phyloP scores from a whole-genome alignment of 2,329 filamentous ascomycete species.

The Claviceps fusiformis region DNA sequence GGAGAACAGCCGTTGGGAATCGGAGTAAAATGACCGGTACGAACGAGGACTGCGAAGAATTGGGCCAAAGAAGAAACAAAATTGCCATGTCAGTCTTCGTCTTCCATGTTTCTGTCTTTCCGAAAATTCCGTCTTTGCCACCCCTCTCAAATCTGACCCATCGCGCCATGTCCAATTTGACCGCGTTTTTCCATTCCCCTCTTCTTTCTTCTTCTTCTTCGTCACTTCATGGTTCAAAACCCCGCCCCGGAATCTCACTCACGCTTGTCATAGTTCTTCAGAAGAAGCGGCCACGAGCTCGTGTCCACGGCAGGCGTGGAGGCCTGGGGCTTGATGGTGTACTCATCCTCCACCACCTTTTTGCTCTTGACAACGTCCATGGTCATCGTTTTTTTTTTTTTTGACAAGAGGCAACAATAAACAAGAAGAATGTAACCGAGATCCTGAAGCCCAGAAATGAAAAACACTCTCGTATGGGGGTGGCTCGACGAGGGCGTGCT shows the following conservation, averaged over 20 bases:
- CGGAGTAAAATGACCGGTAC: slow-evolving; percentile 92
- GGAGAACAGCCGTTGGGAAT: slow-evolving; percentile 89
- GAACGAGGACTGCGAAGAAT: slow-evolving; percentile 68
- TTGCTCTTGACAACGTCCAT: slow-evolving; percentile 31
- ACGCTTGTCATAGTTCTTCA: slow-evolving; percentile 94
- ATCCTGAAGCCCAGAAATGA: slow-evolving; percentile 5
- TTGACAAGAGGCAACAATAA: too few relatives aligned
- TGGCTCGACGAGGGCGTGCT: slow-evolving; percentile 9
- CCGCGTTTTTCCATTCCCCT: not conserved
- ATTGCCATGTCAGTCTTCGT: slow-evolving; percentile 4
- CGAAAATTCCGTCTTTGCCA: too few relatives aligned
- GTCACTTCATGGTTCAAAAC: too few relatives aligned
- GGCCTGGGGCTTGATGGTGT: slow-evolving; percentile 85
- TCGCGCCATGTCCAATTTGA: not conserved
- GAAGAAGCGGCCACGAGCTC: slow-evolving; percentile 79
- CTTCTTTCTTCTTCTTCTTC: too few relatives aligned
- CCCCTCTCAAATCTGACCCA: too few relatives aligned
- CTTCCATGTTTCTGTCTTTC: too few relatives aligned
- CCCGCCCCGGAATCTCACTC: slow-evolving; percentile 29
- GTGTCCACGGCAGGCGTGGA: slow-evolving; percentile 67
- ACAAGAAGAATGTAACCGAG: slow-evolving; percentile 4
- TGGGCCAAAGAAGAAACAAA: too few relatives aligned
- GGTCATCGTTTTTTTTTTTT: slow-evolving; percentile 28
- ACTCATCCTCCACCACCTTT: slow-evolving; percentile 50
- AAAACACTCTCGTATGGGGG: slow-evolving; percentile 10